phyloP scores from a whole-genome alignment of 306 rosid genomes.

The Ceratonia siliqua region DNA sequence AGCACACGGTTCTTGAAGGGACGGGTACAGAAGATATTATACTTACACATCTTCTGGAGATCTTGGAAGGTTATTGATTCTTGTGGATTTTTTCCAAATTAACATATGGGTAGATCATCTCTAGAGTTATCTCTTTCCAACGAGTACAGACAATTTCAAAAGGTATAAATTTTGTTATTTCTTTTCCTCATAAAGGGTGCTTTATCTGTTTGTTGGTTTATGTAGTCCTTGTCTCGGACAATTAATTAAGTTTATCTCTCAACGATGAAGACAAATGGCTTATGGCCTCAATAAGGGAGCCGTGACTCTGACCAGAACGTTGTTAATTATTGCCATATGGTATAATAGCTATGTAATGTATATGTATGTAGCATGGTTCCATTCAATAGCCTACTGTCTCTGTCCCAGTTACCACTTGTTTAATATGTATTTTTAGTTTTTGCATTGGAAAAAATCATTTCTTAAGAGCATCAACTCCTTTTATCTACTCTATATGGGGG shows the following conservation, averaged over 20 bases:
- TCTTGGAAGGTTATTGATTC: conserved; percentile 14
- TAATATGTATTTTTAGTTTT: not conserved
- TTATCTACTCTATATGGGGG: too few relatives aligned
- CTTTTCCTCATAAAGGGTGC: not conserved
- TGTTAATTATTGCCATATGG: conserved; percentile 21
- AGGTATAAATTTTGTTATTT: conserved; percentile 25
- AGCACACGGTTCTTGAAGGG: conserved; percentile 24
- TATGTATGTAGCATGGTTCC: not conserved
- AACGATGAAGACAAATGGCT: conserved; percentile 34
- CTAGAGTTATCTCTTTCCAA: conserved; percentile 13
- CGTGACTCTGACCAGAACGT: conserved; percentile 8
- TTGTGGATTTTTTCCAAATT: conserved; percentile 13
- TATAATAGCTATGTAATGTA: not conserved
- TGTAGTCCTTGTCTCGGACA: conserved; percentile 27
- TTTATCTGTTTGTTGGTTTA: conserved; percentile 36
- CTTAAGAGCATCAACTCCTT: not conserved
- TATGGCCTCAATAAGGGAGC: conserved; percentile 33
- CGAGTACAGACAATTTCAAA: conserved; percentile 24
- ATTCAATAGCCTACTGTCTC: not conserved
- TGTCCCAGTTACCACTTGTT: not conserved
- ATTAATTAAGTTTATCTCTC: conserved; percentile 42
- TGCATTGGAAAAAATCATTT: not conserved
- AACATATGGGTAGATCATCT: conserved; percentile 12
- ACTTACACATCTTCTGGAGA: conserved; percentile 20
- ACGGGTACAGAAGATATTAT: not conserved